Evolutionary conservation across 1,284 basidiomycete species (phyloP).

Genomic region (Mycena citricolor): DNA sequence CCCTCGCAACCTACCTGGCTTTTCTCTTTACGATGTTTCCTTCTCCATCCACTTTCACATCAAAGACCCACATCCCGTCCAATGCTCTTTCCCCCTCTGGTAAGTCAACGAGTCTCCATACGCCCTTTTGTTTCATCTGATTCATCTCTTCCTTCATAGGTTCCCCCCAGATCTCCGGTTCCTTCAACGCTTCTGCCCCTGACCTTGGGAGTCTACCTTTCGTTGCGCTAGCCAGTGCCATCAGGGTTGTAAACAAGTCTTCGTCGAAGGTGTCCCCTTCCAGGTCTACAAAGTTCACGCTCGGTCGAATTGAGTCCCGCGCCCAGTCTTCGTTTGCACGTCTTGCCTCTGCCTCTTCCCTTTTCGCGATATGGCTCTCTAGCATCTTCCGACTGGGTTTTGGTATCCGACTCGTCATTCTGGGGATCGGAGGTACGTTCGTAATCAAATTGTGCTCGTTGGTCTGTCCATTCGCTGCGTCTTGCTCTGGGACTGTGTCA

Average conservation of each 20-base stretch:
- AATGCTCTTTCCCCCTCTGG: constrained; percentile 11
- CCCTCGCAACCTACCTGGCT: background rate
- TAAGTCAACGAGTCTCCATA: constrained; percentile 11
- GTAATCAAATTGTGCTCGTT: no score
- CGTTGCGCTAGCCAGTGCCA: constrained; percentile 12
- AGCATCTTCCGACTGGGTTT: no score
- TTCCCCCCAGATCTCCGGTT: constrained; percentile 5
- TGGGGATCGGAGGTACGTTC: no score
- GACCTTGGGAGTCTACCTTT: constrained; percentile 8
- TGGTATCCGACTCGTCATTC: no score
- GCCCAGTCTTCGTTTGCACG: no score
- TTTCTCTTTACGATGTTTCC: background rate
- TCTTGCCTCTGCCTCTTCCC: no score
- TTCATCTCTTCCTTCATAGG: constrained; percentile 17
- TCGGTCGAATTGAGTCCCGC: no score
- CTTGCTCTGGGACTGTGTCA: no score
- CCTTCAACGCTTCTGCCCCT: constrained; percentile 8
- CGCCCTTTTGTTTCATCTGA: background rate
- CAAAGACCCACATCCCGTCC: constrained; percentile 10
- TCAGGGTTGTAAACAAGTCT: background rate
- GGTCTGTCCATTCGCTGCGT: no score
- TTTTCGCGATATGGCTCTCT: no score
- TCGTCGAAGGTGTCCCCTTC: background rate
- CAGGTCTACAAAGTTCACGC: constrained; percentile 4
- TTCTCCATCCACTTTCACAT: constrained; percentile 1